Base-by-base conservation (phyloP, 2,329 filamentous ascomycete species). In the Penicillium sp. region DNA sequence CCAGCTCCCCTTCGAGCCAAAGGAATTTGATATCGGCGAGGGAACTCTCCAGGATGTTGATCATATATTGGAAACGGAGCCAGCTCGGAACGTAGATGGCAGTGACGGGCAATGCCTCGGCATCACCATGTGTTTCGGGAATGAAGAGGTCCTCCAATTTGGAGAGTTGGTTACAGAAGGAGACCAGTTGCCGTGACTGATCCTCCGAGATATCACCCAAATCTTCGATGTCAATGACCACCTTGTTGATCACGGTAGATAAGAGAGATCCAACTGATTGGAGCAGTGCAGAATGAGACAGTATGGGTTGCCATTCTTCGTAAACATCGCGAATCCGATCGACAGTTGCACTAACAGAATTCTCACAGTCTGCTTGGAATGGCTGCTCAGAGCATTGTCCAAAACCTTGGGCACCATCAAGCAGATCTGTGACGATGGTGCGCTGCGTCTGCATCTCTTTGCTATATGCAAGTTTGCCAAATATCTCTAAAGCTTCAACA, bases 11-110 rank as follows among this genome's bases (percentile, higher is more conserved):
- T 63, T 88, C 84, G 3, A 78, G 79, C 85, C 85, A 88, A 43
- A 87, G 69, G 60, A 82, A 87, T 65, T 82, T 86, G 72, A 88
- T 87, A 65, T 88, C 85, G 21, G 83, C 85, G 16, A 88, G 72
- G 48, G 80, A 84, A 54, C 82, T 82, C 53, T 87, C 85, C 51
- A 88, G 68, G 44, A 88, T 86, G 62, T 87, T 85, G 41, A 80
- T 75, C 51, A 88, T 68, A 63, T 87, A 87, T 67, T 86, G 84
- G 66, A 87, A 87, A 58, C 84, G 84, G 60, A 87, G 76, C 85
- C 85, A 88, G 61, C 82, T 83, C 4, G 81, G 79, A 46, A 84
- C 83, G 60, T 87, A 87, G 10, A 87, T 76, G 25, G 83, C 82
- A 4, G 82, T 84, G 75, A 85, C 82, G n/a, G 77, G 75, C 29